A percentile compares a stretch with the other conserved stretches of the same genome.
Evolutionary conservation across 768 basidiomycete species (phyloP).

Genomic region (Boletales sp.): DNA sequence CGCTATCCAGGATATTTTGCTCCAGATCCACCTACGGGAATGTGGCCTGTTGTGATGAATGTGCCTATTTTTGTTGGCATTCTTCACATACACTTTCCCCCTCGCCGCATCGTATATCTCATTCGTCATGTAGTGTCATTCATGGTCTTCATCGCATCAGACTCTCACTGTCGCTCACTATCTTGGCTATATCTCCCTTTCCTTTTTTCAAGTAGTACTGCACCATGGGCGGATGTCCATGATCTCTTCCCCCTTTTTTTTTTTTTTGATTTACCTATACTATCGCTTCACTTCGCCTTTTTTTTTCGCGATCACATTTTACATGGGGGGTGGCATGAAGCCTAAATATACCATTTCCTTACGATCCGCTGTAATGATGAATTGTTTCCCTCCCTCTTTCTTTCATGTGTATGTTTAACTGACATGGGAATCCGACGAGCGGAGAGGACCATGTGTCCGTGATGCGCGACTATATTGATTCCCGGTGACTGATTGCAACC

Average conservation of each 20-base stretch:
- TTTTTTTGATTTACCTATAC: background rate
- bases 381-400: constrained; percentile 2
- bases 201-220: background rate
- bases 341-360: constrained; percentile 24
- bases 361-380: constrained; percentile 20
- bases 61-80: background rate
- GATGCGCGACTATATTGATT: too few relatives aligned
- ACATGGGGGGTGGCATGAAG: constrained; percentile 18
- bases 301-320: background rate
- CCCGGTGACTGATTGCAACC: too few relatives aligned
- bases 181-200: constrained; percentile 19
- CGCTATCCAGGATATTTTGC: constrained; percentile 84
- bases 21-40: constrained; percentile 82
- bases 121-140: constrained; percentile 24
- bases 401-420: background rate
- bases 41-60: constrained; percentile 62
- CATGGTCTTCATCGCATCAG: constrained; percentile 21
- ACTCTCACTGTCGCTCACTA: constrained; percentile 17
- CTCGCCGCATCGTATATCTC: constrained; percentile 22
- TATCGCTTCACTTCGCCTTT: background rate
- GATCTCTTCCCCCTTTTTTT: constrained; percentile 3
- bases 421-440: too few relatives aligned
- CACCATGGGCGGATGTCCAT: background rate
- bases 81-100: background rate
- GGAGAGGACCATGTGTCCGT: too few relatives aligned